phyloP scores from a whole-genome alignment of 352 stramenopile species.

The Elongisporangium anandrum region DNA sequence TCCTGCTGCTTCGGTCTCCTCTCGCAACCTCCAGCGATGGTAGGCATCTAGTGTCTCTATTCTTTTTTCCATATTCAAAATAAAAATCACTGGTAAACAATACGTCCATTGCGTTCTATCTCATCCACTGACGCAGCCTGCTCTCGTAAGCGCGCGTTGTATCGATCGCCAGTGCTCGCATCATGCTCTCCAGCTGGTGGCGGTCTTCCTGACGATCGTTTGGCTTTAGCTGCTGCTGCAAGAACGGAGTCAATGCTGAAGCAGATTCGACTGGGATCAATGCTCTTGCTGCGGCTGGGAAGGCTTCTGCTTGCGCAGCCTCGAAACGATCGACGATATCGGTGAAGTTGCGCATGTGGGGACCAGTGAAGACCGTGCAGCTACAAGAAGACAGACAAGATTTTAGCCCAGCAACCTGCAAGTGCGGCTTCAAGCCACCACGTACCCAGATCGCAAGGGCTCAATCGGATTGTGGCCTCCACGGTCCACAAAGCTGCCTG shows the following conservation, averaged over 20 bases:
- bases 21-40: too few relatives aligned
- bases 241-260: conserved; percentile 12
- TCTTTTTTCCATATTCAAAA: not conserved
- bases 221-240: conserved; percentile 4
- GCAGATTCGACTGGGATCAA: conserved; percentile 11
- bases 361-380: conserved; percentile 59
- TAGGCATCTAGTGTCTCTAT: not conserved
- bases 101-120: not conserved
- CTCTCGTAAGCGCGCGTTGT: conserved; percentile 30
- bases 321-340: conserved; percentile 41
- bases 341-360: conserved; percentile 67
- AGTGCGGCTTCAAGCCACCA: not conserved
- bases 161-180: conserved; percentile 21
- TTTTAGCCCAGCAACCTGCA: too few relatives aligned
- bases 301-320: conserved; percentile 4
- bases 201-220: not conserved
- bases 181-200: conserved; percentile 1
- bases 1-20: not conserved
- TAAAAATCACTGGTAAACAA: not conserved
- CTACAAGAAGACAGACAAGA: conserved; percentile 12
- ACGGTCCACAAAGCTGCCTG: conserved; percentile 51
- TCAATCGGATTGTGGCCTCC: conserved; percentile 80
- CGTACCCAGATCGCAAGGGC: conserved; percentile 50
- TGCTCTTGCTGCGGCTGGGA: conserved; percentile 7
- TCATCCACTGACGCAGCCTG: conserved; percentile 33